phyloP scores from a whole-genome alignment of 192 early-diverging fungal genomes.

The Dissophora globulifera region DNA sequence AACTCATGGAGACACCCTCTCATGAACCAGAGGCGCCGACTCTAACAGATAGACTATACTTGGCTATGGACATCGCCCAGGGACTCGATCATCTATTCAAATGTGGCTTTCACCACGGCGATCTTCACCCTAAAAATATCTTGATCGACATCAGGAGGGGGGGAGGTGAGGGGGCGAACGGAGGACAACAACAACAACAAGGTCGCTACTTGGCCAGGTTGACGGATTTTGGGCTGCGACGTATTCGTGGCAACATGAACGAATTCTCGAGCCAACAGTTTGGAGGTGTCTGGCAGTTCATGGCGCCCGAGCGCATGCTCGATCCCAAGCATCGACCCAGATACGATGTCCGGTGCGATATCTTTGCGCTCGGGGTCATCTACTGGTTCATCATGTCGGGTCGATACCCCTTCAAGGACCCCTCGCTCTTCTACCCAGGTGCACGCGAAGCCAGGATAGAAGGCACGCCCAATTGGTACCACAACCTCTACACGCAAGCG shows the following conservation, averaged over 20 bases:
- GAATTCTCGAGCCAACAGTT: conserved; percentile 47
- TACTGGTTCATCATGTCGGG: conserved; percentile 49
- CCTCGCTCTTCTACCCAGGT: conserved; percentile 20
- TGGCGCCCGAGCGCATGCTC: conserved; percentile 49
- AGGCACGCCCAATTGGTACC: conserved; percentile 31
- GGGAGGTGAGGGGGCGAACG: too few relatives aligned
- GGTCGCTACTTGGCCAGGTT: conserved; percentile 40
- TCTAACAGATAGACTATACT: conserved; percentile 31
- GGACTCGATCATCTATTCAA: conserved; percentile 44
- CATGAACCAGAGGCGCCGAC: conserved; percentile 19
- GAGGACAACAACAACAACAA: conserved; percentile 9
- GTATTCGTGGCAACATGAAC: conserved; percentile 32
- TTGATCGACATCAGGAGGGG: conserved; percentile 33
- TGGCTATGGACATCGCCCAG: conserved; percentile 38
- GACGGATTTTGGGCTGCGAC: conserved; percentile 48
- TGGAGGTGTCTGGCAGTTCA: conserved; percentile 49
- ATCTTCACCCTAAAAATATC: conserved; percentile 48
- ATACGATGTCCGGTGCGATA: conserved; percentile 46
- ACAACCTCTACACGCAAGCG: conserved; percentile 25
- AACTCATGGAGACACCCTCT: conserved; percentile 11
- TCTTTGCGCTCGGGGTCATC: conserved; percentile 42
- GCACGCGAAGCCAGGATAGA: conserved; percentile 28
- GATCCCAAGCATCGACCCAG: conserved; percentile 41
- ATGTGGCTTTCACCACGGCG: conserved; percentile 48
- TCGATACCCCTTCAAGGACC: conserved; percentile 45